phyloP scores from a whole-genome alignment of 768 basidiomycete genomes.

The Cyclocybe cylindracea region DNA sequence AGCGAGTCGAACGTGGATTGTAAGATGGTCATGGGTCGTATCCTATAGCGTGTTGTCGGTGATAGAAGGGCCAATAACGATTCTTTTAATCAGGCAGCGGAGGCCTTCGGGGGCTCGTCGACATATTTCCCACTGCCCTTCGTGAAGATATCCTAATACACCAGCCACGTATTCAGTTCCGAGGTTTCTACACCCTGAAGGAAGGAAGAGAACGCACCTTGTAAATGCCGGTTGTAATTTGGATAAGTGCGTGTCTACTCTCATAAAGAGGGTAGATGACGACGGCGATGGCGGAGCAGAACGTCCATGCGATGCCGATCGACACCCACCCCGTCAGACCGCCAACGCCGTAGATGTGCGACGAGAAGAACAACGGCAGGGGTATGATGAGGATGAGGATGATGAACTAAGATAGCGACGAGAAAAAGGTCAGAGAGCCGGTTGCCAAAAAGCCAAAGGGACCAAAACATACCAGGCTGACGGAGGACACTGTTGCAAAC shows the following conservation, averaged over 20 bases:
- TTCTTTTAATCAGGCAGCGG: slow-evolving; percentile 6
- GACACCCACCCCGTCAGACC: slow-evolving; percentile 82
- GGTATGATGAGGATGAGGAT: slow-evolving; percentile 77
- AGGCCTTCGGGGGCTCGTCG: background rate
- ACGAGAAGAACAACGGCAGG: slow-evolving; percentile 83
- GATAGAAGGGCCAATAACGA: background rate
- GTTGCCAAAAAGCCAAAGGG: background rate
- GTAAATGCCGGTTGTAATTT: slow-evolving; percentile 61
- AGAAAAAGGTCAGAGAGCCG: background rate
- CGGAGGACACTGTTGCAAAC: slow-evolving; percentile 78
- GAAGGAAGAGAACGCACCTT: slow-evolving; percentile 45
- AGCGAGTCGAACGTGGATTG: background rate
- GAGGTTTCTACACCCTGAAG: background rate
- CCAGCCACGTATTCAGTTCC: background rate
- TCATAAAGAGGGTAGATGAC: slow-evolving; percentile 89
- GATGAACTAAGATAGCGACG: slow-evolving; percentile 40
- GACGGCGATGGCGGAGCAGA: slow-evolving; percentile 71
- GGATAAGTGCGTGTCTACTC: slow-evolving; percentile 62
- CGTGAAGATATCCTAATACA: slow-evolving; percentile 32
- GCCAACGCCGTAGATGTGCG: slow-evolving; percentile 62
- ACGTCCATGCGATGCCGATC: slow-evolving; percentile 83
- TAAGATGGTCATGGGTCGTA: slow-evolving; percentile 2
- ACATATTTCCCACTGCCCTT: slow-evolving; percentile 33
- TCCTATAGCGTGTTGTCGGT: background rate
- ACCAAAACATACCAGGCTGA: slow-evolving; percentile 53